Evolutionary conservation across 2,329 filamentous ascomycete species (phyloP), one percentile per base, ranked within the genome.

Genomic region (Arthrobotrys megalospora): DNA sequence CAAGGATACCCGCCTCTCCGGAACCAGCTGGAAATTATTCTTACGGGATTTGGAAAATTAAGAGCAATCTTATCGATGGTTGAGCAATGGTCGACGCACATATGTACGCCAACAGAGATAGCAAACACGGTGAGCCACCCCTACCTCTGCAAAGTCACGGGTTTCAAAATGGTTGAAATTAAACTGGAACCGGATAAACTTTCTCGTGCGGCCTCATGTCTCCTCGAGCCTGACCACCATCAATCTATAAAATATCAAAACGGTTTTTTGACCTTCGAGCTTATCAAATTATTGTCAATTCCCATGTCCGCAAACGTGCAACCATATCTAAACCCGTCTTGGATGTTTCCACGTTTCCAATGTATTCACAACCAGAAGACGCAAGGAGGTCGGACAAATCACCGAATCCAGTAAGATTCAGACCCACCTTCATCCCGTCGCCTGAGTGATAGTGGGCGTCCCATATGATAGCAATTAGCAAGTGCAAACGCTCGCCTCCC

Each of bases 341-440:
- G 21, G 53, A 36, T 53, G 34, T 34, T 75, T 45, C 71, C 71
- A 76, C 71, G 71, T 67, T 68, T 48, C 50, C 19, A 41, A 48
- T 60, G 60, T 19, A 58, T 60, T 60, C 43, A 19, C 43, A 41
- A 24, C 28, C 3, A 41, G 19, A n/a, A 60, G 24, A 28, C 24
- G 24, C 24, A 28, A 52, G 43, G 50, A 28, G 41, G 53, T 32
- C 71, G 63, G 63, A 63, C 58, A 58, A 68, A 67, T 64, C 47
- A 34, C 70, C 41, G 10, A 45, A 75, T 75, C 14, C 12, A 28
- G 70, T 32, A 67, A 45, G 36, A 21, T 48, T 19, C 36, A 28
- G 48, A 58, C 71, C 64, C 64, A 62, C 63, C 43, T 58, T 69
- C 63, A 76, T 55, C 64, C 71, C 53, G 71, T 66, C 67, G 64